phyloP scores from a whole-genome alignment of 23 red algal genomes.

The Porphyridium purpureum region DNA sequence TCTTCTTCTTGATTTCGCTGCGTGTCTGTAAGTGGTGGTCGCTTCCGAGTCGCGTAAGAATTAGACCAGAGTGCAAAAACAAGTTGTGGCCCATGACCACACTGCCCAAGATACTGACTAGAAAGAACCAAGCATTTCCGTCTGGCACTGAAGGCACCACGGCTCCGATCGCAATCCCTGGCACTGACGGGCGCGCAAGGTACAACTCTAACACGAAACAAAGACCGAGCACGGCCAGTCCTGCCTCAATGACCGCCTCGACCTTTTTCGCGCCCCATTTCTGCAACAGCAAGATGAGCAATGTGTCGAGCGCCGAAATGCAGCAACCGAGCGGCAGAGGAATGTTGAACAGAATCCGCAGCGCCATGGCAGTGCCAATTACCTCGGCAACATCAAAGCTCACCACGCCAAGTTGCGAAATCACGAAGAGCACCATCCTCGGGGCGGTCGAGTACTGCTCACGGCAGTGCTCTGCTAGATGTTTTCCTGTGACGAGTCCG shows the following conservation, averaged over 20 bases:
- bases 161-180: slow-evolving; percentile 18
- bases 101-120: slow-evolving; percentile 60
- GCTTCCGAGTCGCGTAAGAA: slow-evolving; percentile 41
- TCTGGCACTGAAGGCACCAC: slow-evolving; percentile 39
- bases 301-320: slow-evolving; percentile 50
- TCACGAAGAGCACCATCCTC: slow-evolving; percentile 20
- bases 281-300: slow-evolving; percentile 62
- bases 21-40: too few relatives aligned
- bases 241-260: slow-evolving; percentile 42
- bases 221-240: slow-evolving; percentile 29
- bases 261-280: slow-evolving; percentile 39
- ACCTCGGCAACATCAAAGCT: slow-evolving; percentile 91
- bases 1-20: too few relatives aligned
- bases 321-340: slow-evolving; percentile 60
- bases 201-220: slow-evolving; percentile 56
- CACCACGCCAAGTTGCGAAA: slow-evolving; percentile 43
- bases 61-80: slow-evolving; percentile 69
- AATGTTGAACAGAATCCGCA: slow-evolving; percentile 44
- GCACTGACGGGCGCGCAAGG: slow-evolving; percentile 18
- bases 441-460: slow-evolving; percentile 31
- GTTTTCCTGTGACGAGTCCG: slow-evolving; percentile 44
- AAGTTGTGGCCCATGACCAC: slow-evolving; percentile 93
- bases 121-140: slow-evolving; percentile 37
- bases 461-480: slow-evolving; percentile 51
- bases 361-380: slow-evolving; percentile 61